These are phyloP conservation scores for Daldinia childiae DNA, from an alignment of 495 filamentous ascomycete genomes.

Conservation along the genomic window DNA sequence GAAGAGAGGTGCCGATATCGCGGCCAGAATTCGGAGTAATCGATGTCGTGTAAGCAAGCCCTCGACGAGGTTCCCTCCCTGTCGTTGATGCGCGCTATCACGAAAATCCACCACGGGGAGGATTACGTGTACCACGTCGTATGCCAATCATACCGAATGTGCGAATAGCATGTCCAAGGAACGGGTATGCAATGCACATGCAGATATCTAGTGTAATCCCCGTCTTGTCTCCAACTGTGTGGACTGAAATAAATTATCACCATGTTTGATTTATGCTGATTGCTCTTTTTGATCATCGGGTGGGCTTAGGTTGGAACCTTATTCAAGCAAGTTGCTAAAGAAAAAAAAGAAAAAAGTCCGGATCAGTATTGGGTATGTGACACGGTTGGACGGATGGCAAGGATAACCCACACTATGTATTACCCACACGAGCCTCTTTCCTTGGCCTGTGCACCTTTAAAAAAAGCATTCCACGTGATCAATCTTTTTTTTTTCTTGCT, in stretches of 20 bases:
- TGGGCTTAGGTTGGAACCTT: background rate
- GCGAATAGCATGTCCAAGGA: background rate
- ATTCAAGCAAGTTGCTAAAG: background rate
- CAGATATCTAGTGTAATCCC: constrained; percentile 7
- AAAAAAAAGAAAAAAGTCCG: background rate
- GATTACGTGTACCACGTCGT: constrained; percentile 32
- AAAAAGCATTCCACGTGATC: constrained; percentile 23
- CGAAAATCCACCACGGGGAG: background rate
- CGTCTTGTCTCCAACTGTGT: background rate
- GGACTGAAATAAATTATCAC: background rate
- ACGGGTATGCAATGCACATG: constrained; percentile 40
- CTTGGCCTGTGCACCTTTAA: background rate
- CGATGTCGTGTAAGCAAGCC: constrained; percentile 19
- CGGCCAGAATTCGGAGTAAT: constrained; percentile 35
- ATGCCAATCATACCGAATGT: constrained; percentile 16
- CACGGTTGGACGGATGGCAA: background rate
- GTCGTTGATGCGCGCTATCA: constrained; percentile 15
- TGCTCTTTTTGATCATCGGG: background rate
- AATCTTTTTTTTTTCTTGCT: background rate
- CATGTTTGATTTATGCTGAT: constrained; percentile 2
- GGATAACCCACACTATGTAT: background rate
- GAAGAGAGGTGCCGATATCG: constrained; percentile 23
- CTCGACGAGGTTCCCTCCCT: constrained; percentile 11
- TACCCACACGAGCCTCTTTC: background rate
- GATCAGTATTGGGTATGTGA: too few species aligned